Conservation (phyloP, 306 rosid species). For the Astragalus membranaceus region DNA sequence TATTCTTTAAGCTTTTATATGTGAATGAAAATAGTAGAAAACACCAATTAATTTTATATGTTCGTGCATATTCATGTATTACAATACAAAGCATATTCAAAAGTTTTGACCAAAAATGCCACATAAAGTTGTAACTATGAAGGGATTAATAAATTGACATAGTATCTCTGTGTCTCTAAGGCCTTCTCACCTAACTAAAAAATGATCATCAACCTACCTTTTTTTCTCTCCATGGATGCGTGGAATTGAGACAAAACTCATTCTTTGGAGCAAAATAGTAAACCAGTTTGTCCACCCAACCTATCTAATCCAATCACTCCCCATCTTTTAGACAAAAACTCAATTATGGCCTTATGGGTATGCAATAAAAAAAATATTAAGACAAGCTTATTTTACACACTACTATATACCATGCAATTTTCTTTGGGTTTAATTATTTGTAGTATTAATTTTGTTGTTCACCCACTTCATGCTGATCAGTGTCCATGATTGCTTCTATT, state of each 20-base stretch:
- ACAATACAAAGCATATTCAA: neutral
- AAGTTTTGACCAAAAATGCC: neutral
- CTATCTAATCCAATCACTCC: constrained; percentile 24
- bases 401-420: neutral
- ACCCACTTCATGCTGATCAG: constrained; percentile 19
- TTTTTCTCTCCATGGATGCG: constrained; percentile 22
- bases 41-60: neutral
- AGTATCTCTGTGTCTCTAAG: constrained; percentile 25
- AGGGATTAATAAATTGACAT: constrained; percentile 17
- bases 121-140: neutral
- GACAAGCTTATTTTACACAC: neutral
- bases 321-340: neutral
- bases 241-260: constrained; percentile 31
- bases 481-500: neutral
- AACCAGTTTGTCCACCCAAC: constrained; percentile 37
- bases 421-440: neutral
- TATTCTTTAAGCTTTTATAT: neutral
- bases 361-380: neutral
- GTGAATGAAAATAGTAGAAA: neutral
- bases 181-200: constrained; percentile 35
- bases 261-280: constrained; percentile 12
- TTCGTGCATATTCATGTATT: neutral
- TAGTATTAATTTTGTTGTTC: constrained; percentile 9
- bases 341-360: neutral
- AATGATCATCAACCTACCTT: constrained; percentile 33